Conservation (phyloP, 768 basidiomycete genomes). For the Mycena polygramma region DNA sequence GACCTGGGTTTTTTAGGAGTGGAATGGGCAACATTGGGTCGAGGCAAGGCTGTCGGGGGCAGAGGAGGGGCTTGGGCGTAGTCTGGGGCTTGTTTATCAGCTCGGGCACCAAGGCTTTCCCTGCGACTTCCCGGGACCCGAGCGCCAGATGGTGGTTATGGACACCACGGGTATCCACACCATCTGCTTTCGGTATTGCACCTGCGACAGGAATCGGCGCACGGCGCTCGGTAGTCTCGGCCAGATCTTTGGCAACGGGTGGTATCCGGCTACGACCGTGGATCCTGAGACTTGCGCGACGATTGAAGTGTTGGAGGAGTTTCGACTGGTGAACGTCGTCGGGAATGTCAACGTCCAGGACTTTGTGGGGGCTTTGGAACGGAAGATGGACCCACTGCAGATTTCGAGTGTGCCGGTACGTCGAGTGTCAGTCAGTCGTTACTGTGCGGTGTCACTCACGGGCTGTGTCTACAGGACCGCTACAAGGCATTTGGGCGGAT, state of each 20-base stretch:
- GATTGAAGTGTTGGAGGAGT: slow-evolving; percentile 21
- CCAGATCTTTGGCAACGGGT: slow-evolving; percentile 14
- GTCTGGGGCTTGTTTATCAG: slow-evolving; percentile 15
- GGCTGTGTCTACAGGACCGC: no score
- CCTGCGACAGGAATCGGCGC: slow-evolving; percentile 8
- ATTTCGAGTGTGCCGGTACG: slow-evolving; percentile 16
- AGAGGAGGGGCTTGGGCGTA: background rate
- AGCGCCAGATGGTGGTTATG: slow-evolving; percentile 22
- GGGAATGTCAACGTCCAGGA: slow-evolving; percentile 25
- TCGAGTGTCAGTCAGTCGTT: no score
- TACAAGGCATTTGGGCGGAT: background rate
- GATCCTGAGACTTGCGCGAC: slow-evolving; percentile 35
- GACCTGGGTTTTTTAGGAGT: slow-evolving; percentile 25
- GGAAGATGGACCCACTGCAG: background rate
- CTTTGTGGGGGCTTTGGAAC: slow-evolving; percentile 15
- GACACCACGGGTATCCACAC: slow-evolving; percentile 16
- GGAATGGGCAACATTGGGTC: slow-evolving; percentile 15
- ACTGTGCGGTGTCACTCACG: no score
- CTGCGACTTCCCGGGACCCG: background rate
- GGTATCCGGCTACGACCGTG: slow-evolving; percentile 29
- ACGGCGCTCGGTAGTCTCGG: background rate
- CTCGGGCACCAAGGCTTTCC: slow-evolving; percentile 11
- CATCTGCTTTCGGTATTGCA: slow-evolving; percentile 10
- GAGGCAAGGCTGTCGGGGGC: background rate
- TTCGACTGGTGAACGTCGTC: slow-evolving; percentile 32